Evolutionary conservation across 352 stramenopile species (phyloP).

Genomic region (Phytophthora cactorum): DNA sequence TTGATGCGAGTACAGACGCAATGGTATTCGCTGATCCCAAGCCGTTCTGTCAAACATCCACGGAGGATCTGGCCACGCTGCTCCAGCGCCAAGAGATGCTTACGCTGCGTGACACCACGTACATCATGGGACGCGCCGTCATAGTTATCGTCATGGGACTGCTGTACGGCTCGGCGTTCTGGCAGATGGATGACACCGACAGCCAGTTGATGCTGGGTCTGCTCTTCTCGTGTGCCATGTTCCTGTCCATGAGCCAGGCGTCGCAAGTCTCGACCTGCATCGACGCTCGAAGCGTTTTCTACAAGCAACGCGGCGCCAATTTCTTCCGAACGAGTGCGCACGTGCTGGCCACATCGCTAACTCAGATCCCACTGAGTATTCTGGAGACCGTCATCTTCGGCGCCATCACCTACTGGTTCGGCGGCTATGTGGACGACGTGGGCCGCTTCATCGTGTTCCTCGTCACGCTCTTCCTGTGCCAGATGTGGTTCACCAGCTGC

Average conservation of each 20-base stretch:
- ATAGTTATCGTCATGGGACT: constrained; percentile 70
- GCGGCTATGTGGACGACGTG: constrained; percentile 71
- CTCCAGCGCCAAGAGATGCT: constrained; percentile 68
- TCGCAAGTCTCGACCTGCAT: constrained; percentile 85
- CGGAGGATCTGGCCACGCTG: constrained; percentile 46
- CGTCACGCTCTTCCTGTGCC: constrained; percentile 63
- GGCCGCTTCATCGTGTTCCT: constrained; percentile 79
- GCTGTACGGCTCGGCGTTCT: constrained; percentile 74
- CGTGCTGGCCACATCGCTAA: constrained; percentile 62
- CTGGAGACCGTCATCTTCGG: constrained; percentile 87
- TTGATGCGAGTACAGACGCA: constrained; percentile 39
- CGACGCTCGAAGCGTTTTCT: constrained; percentile 74
- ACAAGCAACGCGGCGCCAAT: constrained; percentile 90
- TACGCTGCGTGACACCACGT: constrained; percentile 61
- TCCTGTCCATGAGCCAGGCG: constrained; percentile 82
- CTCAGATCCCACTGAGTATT: constrained; percentile 55
- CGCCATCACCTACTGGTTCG: constrained; percentile 89
- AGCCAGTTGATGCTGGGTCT: constrained; percentile 77
- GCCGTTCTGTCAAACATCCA: constrained; percentile 57
- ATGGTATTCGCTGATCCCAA: constrained; percentile 22
- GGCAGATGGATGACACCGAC: constrained; percentile 62
- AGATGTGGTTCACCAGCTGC: constrained; percentile 73
- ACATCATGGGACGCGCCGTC: constrained; percentile 53
- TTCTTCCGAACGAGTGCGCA: constrained; percentile 91
- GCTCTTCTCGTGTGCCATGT: constrained; percentile 89